Evolutionary conservation across 2,329 filamentous ascomycete species (phyloP).

Genomic region (Acrocalymma vagum): DNA sequence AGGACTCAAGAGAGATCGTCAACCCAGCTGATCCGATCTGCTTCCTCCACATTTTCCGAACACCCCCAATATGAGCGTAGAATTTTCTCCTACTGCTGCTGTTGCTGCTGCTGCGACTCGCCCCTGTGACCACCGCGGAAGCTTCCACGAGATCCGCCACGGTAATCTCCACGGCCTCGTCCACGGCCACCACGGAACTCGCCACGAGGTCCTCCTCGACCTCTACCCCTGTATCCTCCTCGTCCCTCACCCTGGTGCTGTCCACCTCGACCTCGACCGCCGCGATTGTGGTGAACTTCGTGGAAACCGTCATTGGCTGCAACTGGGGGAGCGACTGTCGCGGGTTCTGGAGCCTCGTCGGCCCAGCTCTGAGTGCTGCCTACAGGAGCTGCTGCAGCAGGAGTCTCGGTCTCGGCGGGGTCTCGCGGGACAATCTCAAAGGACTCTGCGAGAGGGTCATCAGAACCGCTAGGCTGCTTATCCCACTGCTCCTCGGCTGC

Average conservation of each 20-base stretch:
- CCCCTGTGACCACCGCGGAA: conserved; percentile 41
- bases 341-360: conserved; percentile 68
- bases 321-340: conserved; percentile 33
- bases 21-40: conserved; percentile 16
- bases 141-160: conserved; percentile 54
- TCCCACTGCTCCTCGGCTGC: conserved; percentile 76
- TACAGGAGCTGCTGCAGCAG: conserved; percentile 59
- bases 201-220: conserved; percentile 51
- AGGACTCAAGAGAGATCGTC: conserved; percentile 20
- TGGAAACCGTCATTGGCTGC: conserved; percentile 73
- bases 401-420: conserved; percentile 76
- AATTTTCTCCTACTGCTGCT: not conserved
- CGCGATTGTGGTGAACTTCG: conserved; percentile 63
- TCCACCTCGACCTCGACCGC: conserved; percentile 59
- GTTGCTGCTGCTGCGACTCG: no score
- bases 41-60: conserved; percentile 22
- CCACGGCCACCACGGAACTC: conserved; percentile 51
- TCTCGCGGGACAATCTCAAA: conserved; percentile 82
- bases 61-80: conserved; percentile 1
- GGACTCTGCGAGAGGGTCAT: conserved; percentile 65
- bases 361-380: conserved; percentile 82
- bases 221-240: conserved; percentile 64
- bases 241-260: conserved; percentile 53
- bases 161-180: conserved; percentile 53
- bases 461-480: conserved; percentile 55